A percentile compares a stretch with the other conserved stretches of the same genome.
Conservation (phyloP, 2,329 filamentous ascomycete species). For the Zymoseptoria ardabiliae region DNA sequence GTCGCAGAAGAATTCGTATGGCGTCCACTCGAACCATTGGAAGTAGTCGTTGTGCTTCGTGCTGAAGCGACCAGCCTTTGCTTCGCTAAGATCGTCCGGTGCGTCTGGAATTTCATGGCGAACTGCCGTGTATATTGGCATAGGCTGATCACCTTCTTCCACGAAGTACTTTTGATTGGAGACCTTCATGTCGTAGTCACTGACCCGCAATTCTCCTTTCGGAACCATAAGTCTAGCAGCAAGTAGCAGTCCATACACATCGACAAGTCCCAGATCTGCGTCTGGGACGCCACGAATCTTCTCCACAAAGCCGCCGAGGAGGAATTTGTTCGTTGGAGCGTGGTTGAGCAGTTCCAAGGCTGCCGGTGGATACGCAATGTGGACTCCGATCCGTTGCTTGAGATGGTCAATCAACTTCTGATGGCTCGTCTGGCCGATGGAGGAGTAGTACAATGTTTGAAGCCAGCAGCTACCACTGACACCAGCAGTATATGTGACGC, state of each 20-base stretch:
- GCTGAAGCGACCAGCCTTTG: constrained; percentile 26
- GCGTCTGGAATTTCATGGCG: constrained; percentile 83
- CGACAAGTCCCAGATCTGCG: constrained; percentile 82
- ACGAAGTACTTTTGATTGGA: constrained; percentile 77
- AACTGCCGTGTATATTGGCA: constrained; percentile 94
- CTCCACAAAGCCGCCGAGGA: constrained; percentile 82
- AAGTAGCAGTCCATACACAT: constrained; percentile 82
- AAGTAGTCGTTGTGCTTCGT: constrained; percentile 65
- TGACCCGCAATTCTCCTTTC: constrained; percentile 70
- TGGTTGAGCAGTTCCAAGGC: constrained; percentile 76
- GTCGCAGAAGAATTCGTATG: constrained; percentile 92
- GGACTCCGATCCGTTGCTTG: constrained; percentile 74
- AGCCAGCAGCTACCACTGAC: constrained; percentile 97
- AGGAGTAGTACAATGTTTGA: constrained; percentile 78
- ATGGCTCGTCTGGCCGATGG: constrained; percentile 62
- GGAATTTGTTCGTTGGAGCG: constrained; percentile 85
- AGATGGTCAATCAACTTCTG: constrained; percentile 71
- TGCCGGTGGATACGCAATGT: constrained; percentile 86
- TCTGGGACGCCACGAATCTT: constrained; percentile 77
- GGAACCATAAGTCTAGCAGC: constrained; percentile 80
- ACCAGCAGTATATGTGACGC: constrained; percentile 87
- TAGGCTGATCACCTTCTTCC: constrained; percentile 68
- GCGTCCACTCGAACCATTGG: constrained; percentile 95
- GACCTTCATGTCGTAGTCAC: constrained; percentile 76
- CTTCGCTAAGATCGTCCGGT: constrained; percentile 31